Conservation (phyloP, 257 asterid genomes). For the Agastache rugosa region DNA sequence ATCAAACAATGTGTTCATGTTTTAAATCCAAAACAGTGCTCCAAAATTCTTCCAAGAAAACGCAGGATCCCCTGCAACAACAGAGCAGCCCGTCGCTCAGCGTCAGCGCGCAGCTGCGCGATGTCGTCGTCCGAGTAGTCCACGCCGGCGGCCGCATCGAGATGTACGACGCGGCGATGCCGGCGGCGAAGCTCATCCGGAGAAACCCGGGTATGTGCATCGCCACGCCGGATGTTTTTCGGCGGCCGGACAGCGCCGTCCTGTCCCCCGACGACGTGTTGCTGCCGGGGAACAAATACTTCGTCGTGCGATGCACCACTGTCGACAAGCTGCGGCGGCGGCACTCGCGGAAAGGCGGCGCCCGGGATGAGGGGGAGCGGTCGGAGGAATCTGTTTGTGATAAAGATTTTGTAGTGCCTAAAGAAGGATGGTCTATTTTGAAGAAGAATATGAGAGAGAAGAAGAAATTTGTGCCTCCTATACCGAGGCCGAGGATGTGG, state of each 20-base stretch:
- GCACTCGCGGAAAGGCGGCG: slow-evolving; percentile 16
- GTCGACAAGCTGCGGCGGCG: slow-evolving; percentile 60
- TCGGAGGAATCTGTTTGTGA: slow-evolving; percentile 48
- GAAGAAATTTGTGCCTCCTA: slow-evolving; percentile 66
- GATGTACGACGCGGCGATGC: slow-evolving; percentile 48
- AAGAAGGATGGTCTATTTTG: slow-evolving; percentile 48
- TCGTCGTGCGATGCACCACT: slow-evolving; percentile 51
- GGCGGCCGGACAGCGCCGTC: slow-evolving; percentile 55
- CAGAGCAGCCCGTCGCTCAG: slow-evolving; percentile 24
- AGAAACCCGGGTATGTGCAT: slow-evolving; percentile 68
- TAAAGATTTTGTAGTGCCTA: slow-evolving; percentile 47
- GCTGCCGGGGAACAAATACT: slow-evolving; percentile 64
- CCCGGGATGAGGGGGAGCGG: slow-evolving; percentile 30
- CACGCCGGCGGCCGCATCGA: slow-evolving; percentile 71
- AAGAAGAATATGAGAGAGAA: slow-evolving; percentile 45
- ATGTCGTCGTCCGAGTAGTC: slow-evolving; percentile 39
- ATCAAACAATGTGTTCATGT: slow-evolving; percentile 41
- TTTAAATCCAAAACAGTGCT: slow-evolving; percentile 15
- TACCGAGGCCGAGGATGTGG: slow-evolving; percentile 58
- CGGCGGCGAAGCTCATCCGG: slow-evolving; percentile 46
- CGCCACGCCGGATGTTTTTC: slow-evolving; percentile 59
- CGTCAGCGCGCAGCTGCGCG: slow-evolving; percentile 29
- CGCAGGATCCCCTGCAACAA: background rate
- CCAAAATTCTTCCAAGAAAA: background rate
- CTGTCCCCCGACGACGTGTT: slow-evolving; percentile 49